Base-by-base conservation (phyloP, 768 basidiomycete species). In the Ephemerocybe angulata region DNA sequence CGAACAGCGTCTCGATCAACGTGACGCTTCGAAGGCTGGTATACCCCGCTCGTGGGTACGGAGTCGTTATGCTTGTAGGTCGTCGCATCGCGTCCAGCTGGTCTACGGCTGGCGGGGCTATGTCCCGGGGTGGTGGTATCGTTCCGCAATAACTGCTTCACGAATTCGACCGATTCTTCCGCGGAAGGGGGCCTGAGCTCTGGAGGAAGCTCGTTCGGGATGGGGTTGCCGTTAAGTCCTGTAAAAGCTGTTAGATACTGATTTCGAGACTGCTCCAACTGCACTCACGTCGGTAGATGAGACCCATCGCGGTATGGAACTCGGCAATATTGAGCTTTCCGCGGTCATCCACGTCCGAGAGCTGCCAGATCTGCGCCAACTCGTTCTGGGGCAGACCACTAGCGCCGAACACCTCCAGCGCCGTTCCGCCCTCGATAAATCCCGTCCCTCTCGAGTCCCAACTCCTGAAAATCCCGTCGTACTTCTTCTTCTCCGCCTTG, bases 301-400 rank as follows among this genome's bases (percentile, higher is more conserved):
- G 76, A 50, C 91, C 93, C 96, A 99, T 99, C 0, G 97, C 97
- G 55, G 98, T 90, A 67, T 98, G 93, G 68, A 99, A 99, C 67
- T 98, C 97, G 13, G 91, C 88, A 25, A 96, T 76, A 62, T 97
- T 98, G 46, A 98, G 82, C 70, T 94, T 97, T 22, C 97, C 97
- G 22, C 93, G 86, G 70, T 98, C 93, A 57, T 95, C 89, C 35
- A 83, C 80, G 70, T 99, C 97, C 19, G 95, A 92, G 5, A 98
- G 80, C 13, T 84, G 95, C 95, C 97, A 99, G 56, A 99, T 90
- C 59, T 86, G 83, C 53, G 94, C 95, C 21, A 98, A 75, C 63
- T 98, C 94, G 57, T 96, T 89, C 70, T 87, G 87, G 12, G 84
- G 81, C 17, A 99, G 65, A 0, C 93, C 96, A 71, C 92, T 94